phyloP scores from a whole-genome alignment of 148 eudicot genomes.

The Fagopyrum homotropicum region DNA sequence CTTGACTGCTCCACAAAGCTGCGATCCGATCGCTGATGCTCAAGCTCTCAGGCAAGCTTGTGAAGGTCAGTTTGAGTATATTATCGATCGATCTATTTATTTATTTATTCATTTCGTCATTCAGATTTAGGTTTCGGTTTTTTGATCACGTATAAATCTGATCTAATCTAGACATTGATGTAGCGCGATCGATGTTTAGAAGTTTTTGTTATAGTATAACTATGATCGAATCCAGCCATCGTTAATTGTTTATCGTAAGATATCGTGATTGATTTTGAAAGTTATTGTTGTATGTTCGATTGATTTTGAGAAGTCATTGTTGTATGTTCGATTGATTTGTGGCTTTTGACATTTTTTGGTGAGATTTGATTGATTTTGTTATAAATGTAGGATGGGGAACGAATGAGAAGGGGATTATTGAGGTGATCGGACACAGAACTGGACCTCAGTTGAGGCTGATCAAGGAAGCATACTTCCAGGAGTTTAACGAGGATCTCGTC shows the following conservation, averaged over 20 bases:
- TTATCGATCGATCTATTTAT: background rate
- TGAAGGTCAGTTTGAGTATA: slow-evolving; percentile 34
- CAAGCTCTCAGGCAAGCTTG: slow-evolving; percentile 67
- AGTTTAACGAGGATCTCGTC: slow-evolving; percentile 61
- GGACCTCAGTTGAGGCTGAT: slow-evolving; percentile 58
- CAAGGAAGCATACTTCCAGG: slow-evolving; percentile 55
- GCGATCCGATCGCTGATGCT: slow-evolving; percentile 78
- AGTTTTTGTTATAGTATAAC: background rate
- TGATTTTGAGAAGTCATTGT: background rate
- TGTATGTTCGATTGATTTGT: background rate
- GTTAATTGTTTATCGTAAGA: background rate
- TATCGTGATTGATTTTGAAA: background rate
- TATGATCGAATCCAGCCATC: background rate
- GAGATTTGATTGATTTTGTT: background rate
- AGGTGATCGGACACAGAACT: slow-evolving; percentile 69
- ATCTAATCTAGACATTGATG: background rate
- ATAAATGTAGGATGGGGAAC: slow-evolving; percentile 67
- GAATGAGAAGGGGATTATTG: slow-evolving; percentile 67
- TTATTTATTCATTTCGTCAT: background rate
- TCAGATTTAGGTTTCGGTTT: no score
- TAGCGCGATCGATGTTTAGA: background rate
- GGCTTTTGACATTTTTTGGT: background rate
- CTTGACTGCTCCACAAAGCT: slow-evolving; percentile 45
- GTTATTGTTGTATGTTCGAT: background rate
- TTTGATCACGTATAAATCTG: background rate